phyloP scores from a whole-genome alignment of 2,329 filamentous ascomycete genomes.

The Diaporthe australafricana region DNA sequence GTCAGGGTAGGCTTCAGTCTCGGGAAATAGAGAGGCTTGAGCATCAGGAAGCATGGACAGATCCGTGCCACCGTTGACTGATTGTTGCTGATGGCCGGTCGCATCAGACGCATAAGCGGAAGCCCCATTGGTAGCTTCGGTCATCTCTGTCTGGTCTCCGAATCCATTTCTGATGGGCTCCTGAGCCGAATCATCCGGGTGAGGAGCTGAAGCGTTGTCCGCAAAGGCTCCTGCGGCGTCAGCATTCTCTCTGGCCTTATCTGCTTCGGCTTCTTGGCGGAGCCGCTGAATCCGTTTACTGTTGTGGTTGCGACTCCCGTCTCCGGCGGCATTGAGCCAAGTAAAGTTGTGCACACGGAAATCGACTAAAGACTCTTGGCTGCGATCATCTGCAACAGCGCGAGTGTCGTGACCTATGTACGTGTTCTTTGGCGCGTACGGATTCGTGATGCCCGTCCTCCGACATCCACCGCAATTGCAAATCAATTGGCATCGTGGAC shows the following conservation, averaged over 20 bases:
- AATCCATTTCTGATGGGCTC: slow-evolving; percentile 44
- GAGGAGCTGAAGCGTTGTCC: slow-evolving; percentile 43
- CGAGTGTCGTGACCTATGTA: slow-evolving; percentile 91
- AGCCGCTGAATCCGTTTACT: slow-evolving; percentile 68
- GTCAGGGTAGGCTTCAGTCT: slow-evolving; percentile 57
- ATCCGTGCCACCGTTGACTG: slow-evolving; percentile 44
- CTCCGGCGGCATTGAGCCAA: slow-evolving; percentile 76
- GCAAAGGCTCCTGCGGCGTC: slow-evolving; percentile 40
- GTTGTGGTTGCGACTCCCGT: slow-evolving; percentile 67
- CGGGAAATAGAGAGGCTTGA: slow-evolving; percentile 25
- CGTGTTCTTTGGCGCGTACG: slow-evolving; percentile 89
- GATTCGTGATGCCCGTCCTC: slow-evolving; percentile 71
- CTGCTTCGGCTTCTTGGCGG: slow-evolving; percentile 66
- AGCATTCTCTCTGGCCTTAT: slow-evolving; percentile 62
- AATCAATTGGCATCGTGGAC: slow-evolving; percentile 85
- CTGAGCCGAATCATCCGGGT: slow-evolving; percentile 45
- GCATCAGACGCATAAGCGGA: not conserved
- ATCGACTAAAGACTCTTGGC: slow-evolving; percentile 90
- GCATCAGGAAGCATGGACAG: slow-evolving; percentile 30
- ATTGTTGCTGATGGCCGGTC: slow-evolving; percentile 34
- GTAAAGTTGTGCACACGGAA: slow-evolving; percentile 89
- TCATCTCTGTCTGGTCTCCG: slow-evolving; percentile 50
- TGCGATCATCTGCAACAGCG: slow-evolving; percentile 89
- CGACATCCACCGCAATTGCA: slow-evolving; percentile 90
- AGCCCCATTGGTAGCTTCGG: slow-evolving; percentile 40